Percentiles rank a stretch among this genome's conserved stretches.
These are phyloP conservation scores for Solidago caesia DNA, from an alignment of 129 eudicot genomes.

Conservation along the genomic window DNA sequence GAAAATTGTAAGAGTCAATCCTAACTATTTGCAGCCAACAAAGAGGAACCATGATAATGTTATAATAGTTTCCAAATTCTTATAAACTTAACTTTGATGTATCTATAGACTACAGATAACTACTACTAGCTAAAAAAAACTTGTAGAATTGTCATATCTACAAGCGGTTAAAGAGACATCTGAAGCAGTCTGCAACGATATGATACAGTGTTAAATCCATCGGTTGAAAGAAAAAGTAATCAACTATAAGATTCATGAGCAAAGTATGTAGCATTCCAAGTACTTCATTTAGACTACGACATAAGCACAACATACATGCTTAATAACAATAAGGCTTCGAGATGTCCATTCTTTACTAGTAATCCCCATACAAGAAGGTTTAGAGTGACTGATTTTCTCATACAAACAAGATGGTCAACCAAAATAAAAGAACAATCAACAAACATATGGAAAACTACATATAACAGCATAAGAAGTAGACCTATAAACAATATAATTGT, in stretches of 20 bases:
- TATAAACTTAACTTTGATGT: not conserved
- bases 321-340: not conserved
- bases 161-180: not conserved
- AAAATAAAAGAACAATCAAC: constrained; percentile 10
- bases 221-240: not conserved
- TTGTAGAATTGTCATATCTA: not conserved
- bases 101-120: not conserved
- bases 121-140: not conserved
- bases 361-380: not conserved
- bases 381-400: not conserved
- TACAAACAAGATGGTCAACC: constrained; percentile 18
- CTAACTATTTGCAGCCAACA: no score
- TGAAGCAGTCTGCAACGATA: not conserved
- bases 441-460: constrained; percentile 20
- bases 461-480: constrained; percentile 19
- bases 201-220: not conserved
- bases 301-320: constrained; percentile 26
- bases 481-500: constrained; percentile 20
- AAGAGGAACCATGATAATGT: not conserved
- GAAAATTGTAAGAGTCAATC: no score
- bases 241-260: not conserved
- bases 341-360: not conserved
- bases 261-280: constrained; percentile 9
- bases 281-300: constrained; percentile 8
- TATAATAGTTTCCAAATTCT: not conserved